Conservation (phyloP, 2,329 filamentous ascomycete genomes). For the Penicillium psychrosexuale region DNA sequence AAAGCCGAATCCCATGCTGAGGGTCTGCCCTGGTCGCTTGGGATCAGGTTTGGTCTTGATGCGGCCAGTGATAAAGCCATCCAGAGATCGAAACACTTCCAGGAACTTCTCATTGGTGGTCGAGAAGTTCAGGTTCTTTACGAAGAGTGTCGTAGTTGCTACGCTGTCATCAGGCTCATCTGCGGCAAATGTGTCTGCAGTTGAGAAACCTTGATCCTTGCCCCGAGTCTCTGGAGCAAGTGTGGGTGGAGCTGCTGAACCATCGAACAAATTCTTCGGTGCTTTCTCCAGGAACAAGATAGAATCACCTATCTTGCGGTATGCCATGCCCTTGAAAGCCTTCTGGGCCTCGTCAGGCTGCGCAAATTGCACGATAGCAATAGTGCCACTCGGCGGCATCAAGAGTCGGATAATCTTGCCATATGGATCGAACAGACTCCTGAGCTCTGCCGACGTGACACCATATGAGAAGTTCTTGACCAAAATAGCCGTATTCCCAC, state of each 20-base stretch:
- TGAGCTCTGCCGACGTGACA: slow-evolving; percentile 73
- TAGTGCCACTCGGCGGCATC: slow-evolving; percentile 89
- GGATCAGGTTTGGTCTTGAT: slow-evolving; percentile 92
- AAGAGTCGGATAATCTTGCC: slow-evolving; percentile 77
- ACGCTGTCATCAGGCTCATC: slow-evolving; percentile 38
- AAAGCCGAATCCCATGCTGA: slow-evolving; percentile 98
- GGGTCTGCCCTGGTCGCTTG: slow-evolving; percentile 80
- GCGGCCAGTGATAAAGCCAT: slow-evolving; percentile 82
- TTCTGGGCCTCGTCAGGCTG: slow-evolving; percentile 74
- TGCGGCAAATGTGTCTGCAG: slow-evolving; percentile 43
- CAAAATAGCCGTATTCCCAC: slow-evolving; percentile 81
- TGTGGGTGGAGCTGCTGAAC: slow-evolving; percentile 33
- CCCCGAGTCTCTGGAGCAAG: slow-evolving; percentile 29
- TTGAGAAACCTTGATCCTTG: slow-evolving; percentile 42
- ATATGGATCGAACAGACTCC: slow-evolving; percentile 78
- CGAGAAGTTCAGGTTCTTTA: slow-evolving; percentile 89
- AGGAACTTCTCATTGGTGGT: slow-evolving; percentile 75
- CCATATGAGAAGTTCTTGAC: slow-evolving; percentile 94
- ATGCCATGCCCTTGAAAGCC: slow-evolving; percentile 81
- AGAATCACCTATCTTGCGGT: slow-evolving; percentile 85
- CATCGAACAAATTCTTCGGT: slow-evolving; percentile 72
- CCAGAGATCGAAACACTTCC: slow-evolving; percentile 73
- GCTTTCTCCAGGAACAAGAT: slow-evolving; percentile 92
- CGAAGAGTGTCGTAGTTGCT: slow-evolving; percentile 79
- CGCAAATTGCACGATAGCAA: slow-evolving; percentile 86